These are phyloP conservation scores for Polyplosphaeria fusca DNA, from an alignment of 495 filamentous ascomycete genomes.

Conservation along the genomic window DNA sequence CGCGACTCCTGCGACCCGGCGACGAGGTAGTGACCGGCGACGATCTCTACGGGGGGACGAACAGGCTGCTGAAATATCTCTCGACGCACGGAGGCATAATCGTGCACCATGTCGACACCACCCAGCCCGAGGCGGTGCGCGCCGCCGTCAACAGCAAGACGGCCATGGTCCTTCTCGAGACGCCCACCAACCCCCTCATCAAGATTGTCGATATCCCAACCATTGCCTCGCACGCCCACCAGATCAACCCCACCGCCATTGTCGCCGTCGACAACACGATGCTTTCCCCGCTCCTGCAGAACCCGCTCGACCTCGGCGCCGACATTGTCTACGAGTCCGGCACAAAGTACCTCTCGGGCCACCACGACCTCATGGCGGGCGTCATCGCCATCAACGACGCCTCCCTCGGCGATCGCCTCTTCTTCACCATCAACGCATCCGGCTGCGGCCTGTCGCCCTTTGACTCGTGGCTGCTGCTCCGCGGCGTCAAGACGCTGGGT, in stretches of 20 bases:
- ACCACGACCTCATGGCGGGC: slow-evolving; percentile 98
- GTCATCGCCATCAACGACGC: slow-evolving; percentile 86
- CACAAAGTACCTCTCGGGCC: slow-evolving; percentile 95
- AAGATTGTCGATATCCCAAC: slow-evolving; percentile 89
- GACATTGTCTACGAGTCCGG: slow-evolving; percentile 97
- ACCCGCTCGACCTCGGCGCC: slow-evolving; percentile 88
- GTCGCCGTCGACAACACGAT: slow-evolving; percentile 97
- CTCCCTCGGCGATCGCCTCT: slow-evolving; percentile 79
- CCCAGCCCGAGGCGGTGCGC: slow-evolving; percentile 62
- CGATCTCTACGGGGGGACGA: slow-evolving; percentile 93
- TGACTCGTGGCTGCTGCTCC: slow-evolving; percentile 91
- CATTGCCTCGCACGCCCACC: slow-evolving; percentile 72
- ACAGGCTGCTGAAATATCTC: slow-evolving; percentile 89
- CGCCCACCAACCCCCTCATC: slow-evolving; percentile 94
- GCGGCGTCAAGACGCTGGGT: slow-evolving; percentile 91
- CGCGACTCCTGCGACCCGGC: slow-evolving; percentile 84
- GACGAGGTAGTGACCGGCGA: slow-evolving; percentile 97
- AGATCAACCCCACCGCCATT: slow-evolving; percentile 72
- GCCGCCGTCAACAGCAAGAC: slow-evolving; percentile 73
- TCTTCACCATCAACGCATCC: slow-evolving; percentile 92
- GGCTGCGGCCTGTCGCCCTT: slow-evolving; percentile 92
- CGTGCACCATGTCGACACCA: slow-evolving; percentile 96
- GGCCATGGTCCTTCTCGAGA: slow-evolving; percentile 93
- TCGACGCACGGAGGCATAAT: slow-evolving; percentile 78
- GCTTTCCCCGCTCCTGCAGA: slow-evolving; percentile 89